Conservation (phyloP, 2,329 filamentous ascomycete species). For the Esteya vermicola region DNA sequence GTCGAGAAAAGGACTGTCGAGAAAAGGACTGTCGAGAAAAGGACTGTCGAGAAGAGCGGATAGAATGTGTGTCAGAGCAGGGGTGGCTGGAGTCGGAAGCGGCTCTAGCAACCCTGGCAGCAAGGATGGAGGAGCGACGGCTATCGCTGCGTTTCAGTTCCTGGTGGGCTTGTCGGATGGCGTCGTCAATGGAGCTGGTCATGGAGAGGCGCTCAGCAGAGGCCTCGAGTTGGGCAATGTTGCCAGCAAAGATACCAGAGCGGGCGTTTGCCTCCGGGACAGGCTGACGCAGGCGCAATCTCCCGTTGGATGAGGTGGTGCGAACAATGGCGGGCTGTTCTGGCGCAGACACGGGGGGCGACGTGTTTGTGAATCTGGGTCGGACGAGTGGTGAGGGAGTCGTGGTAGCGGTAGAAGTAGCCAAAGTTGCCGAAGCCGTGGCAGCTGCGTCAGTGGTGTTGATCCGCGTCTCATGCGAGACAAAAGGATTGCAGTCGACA, state of each 20-base stretch:
- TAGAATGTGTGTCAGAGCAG: not conserved
- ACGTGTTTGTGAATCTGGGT: slow-evolving; percentile 4
- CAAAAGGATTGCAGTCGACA: too few species aligned
- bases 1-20: slow-evolving; percentile 9
- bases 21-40: slow-evolving; percentile 16
- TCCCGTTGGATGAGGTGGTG: slow-evolving; percentile 29
- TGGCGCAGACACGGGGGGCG: not conserved
- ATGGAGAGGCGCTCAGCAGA: slow-evolving; percentile 61
- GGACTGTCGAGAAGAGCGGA: slow-evolving; percentile 13
- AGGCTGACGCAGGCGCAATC: slow-evolving; percentile 38
- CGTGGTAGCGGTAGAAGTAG: too few species aligned
- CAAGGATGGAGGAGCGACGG: slow-evolving; percentile 47
- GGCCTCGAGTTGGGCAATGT: slow-evolving; percentile 61
- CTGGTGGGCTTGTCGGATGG: slow-evolving; percentile 58
- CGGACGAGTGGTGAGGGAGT: slow-evolving; percentile 3
- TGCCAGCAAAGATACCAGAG: slow-evolving; percentile 47
- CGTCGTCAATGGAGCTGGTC: slow-evolving; percentile 63
- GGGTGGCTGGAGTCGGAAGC: not conserved
- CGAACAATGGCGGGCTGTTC: slow-evolving; percentile 28
- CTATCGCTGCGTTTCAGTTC: slow-evolving; percentile 59
- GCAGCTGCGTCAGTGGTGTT: too few species aligned
- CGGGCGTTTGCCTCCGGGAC: slow-evolving; percentile 47
- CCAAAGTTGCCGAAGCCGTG: too few species aligned
- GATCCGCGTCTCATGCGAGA: too few species aligned
- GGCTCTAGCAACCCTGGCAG: slow-evolving; percentile 17